Evolutionary conservation across 2,329 filamentous ascomycete species (phyloP).

Genomic region (Chaetomiaceae sp.): DNA sequence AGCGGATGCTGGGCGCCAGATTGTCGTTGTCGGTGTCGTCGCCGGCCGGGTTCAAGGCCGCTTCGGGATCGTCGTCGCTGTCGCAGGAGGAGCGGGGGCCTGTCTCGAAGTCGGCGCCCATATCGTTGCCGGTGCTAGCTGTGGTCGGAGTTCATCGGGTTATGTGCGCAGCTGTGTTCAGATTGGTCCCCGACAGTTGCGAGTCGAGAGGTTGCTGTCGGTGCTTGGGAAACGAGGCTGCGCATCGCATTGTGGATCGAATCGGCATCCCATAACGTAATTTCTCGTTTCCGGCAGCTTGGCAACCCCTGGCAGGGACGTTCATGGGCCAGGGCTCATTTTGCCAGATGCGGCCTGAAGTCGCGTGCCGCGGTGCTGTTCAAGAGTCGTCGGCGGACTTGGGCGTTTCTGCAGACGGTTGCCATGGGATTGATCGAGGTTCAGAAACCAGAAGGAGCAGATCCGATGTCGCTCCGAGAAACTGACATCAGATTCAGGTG

Average conservation of each 20-base stretch:
- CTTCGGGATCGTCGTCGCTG: constrained; percentile 21
- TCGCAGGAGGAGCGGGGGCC: constrained; percentile 15
- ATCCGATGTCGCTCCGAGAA: too few species aligned
- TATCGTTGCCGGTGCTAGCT: constrained; percentile 8
- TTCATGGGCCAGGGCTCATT: neutral
- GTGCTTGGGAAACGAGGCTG: neutral
- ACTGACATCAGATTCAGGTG: neutral
- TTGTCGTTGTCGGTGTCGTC: constrained; percentile 16
- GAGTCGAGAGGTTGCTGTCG: neutral
- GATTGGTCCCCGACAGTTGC: neutral
- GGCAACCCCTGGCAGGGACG: constrained; percentile 17
- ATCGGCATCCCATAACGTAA: constrained; percentile 21
- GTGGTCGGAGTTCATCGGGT: constrained; percentile 9
- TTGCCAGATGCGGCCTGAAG: neutral
- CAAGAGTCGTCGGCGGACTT: too few species aligned
- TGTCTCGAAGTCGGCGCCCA: constrained; percentile 13
- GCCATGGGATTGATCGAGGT: too few species aligned
- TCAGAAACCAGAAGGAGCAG: too few species aligned
- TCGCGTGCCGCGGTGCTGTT: neutral
- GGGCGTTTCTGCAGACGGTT: too few species aligned
- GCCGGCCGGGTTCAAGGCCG: constrained; percentile 17
- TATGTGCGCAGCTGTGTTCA: neutral
- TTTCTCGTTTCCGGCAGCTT: constrained; percentile 14
- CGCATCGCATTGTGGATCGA: constrained; percentile 8
- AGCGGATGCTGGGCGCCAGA: constrained; percentile 20